These are phyloP conservation scores for Didymellaceae sp. DNA, from an alignment of 2,329 filamentous ascomycete genomes.

Conservation along the genomic window DNA sequence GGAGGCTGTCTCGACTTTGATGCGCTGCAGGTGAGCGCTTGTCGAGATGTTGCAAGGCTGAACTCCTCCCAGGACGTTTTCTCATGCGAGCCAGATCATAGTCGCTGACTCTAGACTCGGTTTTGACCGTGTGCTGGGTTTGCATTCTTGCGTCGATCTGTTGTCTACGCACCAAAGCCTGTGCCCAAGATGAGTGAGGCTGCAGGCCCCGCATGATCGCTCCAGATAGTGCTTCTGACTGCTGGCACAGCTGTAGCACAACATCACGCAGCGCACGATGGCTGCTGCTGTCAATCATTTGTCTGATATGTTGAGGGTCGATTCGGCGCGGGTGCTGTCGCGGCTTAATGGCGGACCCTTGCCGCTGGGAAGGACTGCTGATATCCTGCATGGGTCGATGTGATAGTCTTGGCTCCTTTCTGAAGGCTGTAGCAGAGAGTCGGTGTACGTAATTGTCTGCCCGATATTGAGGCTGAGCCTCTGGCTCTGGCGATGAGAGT, in stretches of 20 bases:
- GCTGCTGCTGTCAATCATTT: slow-evolving; percentile 36
- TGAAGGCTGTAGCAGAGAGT: slow-evolving; percentile 11
- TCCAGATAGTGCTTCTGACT: slow-evolving; percentile 42
- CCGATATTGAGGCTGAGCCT: slow-evolving; percentile 11
- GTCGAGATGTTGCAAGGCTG: not conserved
- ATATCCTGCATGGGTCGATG: not conserved
- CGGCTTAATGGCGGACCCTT: slow-evolving; percentile 1
- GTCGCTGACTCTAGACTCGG: slow-evolving; percentile 4
- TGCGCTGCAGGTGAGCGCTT: not conserved
- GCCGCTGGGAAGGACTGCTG: slow-evolving; percentile 8
- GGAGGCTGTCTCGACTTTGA: not conserved
- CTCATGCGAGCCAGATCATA: slow-evolving; percentile 12
- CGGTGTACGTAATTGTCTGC: slow-evolving; percentile 10
- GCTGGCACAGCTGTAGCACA: slow-evolving; percentile 37
- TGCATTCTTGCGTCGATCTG: slow-evolving; percentile 3
- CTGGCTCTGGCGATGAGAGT: slow-evolving; percentile 32
- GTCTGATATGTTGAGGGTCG: slow-evolving; percentile 34
- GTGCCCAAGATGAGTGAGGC: slow-evolving; percentile 39
- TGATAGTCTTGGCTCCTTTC: slow-evolving; percentile 13
- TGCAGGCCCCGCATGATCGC: slow-evolving; percentile 43
- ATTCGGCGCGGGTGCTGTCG: slow-evolving; percentile 19
- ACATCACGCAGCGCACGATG: slow-evolving; percentile 26
- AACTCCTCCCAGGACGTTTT: slow-evolving; percentile 3
- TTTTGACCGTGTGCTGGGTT: slow-evolving; percentile 1
- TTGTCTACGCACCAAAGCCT: slow-evolving; percentile 22